Conservation (phyloP, 768 basidiomycete genomes). For the Boletellus ananiceps region DNA sequence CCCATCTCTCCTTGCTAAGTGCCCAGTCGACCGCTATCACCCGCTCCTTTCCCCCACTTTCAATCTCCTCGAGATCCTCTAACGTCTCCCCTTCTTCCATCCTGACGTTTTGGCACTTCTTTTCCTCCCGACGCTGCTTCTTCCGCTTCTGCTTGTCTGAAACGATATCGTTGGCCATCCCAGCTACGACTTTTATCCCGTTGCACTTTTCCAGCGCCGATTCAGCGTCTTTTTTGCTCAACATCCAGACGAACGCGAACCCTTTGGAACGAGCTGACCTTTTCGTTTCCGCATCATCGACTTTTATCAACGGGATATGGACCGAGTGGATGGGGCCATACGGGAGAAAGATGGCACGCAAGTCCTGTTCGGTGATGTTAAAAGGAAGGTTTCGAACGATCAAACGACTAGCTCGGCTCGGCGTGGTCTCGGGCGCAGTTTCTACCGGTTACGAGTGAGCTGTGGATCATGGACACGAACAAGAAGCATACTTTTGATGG, state of each 20-base stretch:
- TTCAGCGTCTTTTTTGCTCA: constrained; percentile 81
- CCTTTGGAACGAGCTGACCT: constrained; percentile 52
- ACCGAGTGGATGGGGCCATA: constrained; percentile 86
- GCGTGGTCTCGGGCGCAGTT: constrained; percentile 40
- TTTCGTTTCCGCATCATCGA: constrained; percentile 25
- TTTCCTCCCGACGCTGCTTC: constrained; percentile 52
- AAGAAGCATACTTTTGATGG: constrained; percentile 22
- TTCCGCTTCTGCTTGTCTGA: constrained; percentile 65
- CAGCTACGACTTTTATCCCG: constrained; percentile 62
- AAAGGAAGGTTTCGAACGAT: constrained; percentile 91
- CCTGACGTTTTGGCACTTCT: constrained; percentile 35
- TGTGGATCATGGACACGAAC: neutral
- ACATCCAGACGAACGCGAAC: constrained; percentile 95
- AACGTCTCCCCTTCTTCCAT: constrained; percentile 34
- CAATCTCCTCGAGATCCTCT: constrained; percentile 31
- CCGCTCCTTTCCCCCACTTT: constrained; percentile 44
- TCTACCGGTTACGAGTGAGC: constrained; percentile 4
- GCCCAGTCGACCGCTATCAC: constrained; percentile 96
- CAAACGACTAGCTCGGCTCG: constrained; percentile 71
- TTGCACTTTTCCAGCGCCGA: constrained; percentile 76
- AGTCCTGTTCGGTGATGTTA: constrained; percentile 76
- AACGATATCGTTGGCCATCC: constrained; percentile 52
- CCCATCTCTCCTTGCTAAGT: constrained; percentile 89
- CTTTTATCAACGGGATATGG: constrained; percentile 57
- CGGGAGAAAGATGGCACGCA: constrained; percentile 81